Evolutionary conservation across 2,329 filamentous ascomycete species (phyloP).

Genomic region (Exophiala sp.): DNA sequence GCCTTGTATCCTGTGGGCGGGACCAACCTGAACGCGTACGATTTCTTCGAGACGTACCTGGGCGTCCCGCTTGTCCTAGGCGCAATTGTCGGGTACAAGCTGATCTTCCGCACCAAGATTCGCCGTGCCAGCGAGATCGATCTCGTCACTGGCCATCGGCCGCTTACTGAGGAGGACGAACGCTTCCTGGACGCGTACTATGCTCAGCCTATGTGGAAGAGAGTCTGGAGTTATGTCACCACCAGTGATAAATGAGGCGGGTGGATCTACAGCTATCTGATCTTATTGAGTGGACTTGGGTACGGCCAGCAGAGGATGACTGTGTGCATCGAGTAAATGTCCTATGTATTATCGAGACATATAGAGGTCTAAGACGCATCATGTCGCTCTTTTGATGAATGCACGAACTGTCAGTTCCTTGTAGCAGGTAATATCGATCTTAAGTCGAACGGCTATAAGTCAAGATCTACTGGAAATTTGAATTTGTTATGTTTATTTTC

Average conservation of each 20-base stretch:
- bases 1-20: neutral
- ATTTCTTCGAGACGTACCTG: neutral
- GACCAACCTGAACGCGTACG: neutral
- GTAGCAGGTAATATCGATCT: too few relatives aligned
- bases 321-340: too few relatives aligned
- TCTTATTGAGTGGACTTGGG: neutral
- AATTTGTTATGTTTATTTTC: too few relatives aligned
- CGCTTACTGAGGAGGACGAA: neutral
- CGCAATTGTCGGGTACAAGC: neutral
- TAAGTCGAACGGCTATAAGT: too few relatives aligned
- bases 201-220: slow-evolving; percentile 2
- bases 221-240: slow-evolving; percentile 3
- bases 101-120: neutral
- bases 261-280: neutral
- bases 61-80: neutral
- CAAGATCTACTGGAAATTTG: too few relatives aligned
- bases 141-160: slow-evolving; percentile 1
- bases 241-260: neutral
- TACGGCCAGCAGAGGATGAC: neutral
- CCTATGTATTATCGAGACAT: too few relatives aligned
- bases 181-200: slow-evolving; percentile 3
- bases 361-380: too few relatives aligned
- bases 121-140: neutral
- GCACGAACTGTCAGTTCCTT: too few relatives aligned
- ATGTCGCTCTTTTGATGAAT: neutral